Evolutionary conservation across 305 asterid genomes (phyloP), one percentile per base, ranked within the genome.

Genomic region (Salvia sclarea): DNA sequence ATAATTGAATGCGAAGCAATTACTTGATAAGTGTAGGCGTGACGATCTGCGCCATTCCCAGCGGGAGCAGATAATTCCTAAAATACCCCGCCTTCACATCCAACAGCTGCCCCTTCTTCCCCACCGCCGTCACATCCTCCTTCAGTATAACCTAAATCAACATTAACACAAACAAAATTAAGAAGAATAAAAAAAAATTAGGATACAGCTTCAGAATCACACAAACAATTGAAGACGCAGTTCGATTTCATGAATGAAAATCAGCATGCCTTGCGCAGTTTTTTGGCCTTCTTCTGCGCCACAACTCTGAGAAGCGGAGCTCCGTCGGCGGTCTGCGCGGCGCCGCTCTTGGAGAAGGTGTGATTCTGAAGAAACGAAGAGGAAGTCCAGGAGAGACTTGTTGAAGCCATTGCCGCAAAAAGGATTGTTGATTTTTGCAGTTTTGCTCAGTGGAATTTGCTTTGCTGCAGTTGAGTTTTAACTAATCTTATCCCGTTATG

Each of bases 71-170:
- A 74, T 70, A 93, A 68, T 93, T 94, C 82, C 98, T 84, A 50
- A 68, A 81, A 79, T 62, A 94, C 40, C 97, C 98, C 76, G 98
- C 96, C 79, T 77, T 94, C 75, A 94, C 97, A 53, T 86, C 92
- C 81, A 82, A 25, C 59, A 94, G 85, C 76, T 91, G 85, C 31
- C 98, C 98, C 69, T 91, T 88, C 75, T 87, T 86, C 64, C 98
- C 97, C 87, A 94, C 76, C 12, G 79, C 72, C 16, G 80, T 8
- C 70, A 93, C 93, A 77, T 93, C 96, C 78, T 93, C 97, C 83
- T 86, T 88, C 91, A 93, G 63, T 82, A 88, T 88, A 78, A 93
- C 79, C 98, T 90, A 64, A 68, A 53, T 69, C 22, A 14, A 40
- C 71, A 58, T 5, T 21, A 12, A 44, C n/a, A 12, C 16, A 53